A percentile compares a stretch with the other conserved stretches of the same genome.
phyloP scores from a whole-genome alignment of 1,139 yeast species.

The Saccharomyces hybrid region DNA sequence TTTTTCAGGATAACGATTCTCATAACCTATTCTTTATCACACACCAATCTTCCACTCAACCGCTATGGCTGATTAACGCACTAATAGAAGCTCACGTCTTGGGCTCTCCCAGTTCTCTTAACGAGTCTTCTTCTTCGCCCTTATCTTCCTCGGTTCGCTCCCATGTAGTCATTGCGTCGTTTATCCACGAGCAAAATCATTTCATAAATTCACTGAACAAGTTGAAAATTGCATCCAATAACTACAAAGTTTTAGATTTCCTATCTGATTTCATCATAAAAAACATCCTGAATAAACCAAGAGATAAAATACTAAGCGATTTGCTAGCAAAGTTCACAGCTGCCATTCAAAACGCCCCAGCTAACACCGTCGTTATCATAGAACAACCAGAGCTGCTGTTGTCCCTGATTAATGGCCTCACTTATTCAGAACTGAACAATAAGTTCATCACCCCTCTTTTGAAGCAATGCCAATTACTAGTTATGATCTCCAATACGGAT shows the following conservation, averaged over 20 bases:
- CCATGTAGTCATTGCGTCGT: conserved; percentile 23
- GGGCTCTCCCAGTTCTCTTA: conserved; percentile 23
- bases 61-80: conserved; percentile 54
- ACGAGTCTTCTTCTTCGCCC: conserved; percentile 7
- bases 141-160: neutral
- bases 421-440: conserved; percentile 23
- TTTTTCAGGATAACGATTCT: conserved; percentile 24
- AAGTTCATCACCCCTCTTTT: conserved; percentile 25
- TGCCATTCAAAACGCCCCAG: neutral
- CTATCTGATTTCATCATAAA: conserved; percentile 22
- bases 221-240: conserved; percentile 16
- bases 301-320: conserved; percentile 12
- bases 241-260: conserved; percentile 20
- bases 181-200: conserved; percentile 22
- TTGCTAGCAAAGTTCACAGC: conserved; percentile 17
- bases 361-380: conserved; percentile 16
- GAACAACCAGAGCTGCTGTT: conserved; percentile 31
- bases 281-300: conserved; percentile 28
- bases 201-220: conserved; percentile 18
- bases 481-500: conserved; percentile 21
- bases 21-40: conserved; percentile 28
- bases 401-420: conserved; percentile 21
- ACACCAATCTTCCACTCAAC: conserved; percentile 43
- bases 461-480: conserved; percentile 21
- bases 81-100: conserved; percentile 32